Percentiles rank a stretch among this genome's conserved stretches.
Evolutionary conservation across 139 green algal species (phyloP).

Genomic region (Chlorella sorokiniana): DNA sequence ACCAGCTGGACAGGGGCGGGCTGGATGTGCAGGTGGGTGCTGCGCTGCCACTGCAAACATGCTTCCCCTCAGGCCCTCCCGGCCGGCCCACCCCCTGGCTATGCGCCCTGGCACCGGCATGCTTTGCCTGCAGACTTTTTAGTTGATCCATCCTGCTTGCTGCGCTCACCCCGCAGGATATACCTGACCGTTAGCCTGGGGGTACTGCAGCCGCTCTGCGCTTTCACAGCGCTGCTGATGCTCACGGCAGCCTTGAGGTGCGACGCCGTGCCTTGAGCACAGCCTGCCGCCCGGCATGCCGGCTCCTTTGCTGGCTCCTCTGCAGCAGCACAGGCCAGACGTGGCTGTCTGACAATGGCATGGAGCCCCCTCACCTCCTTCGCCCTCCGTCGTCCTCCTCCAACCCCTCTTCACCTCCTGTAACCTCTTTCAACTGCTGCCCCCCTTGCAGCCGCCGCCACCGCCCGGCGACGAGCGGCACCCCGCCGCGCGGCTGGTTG

Average conservation of each 20-base stretch:
- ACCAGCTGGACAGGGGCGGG: slow-evolving; percentile 34
- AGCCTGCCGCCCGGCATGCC: too few species aligned
- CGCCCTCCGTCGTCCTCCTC: neutral
- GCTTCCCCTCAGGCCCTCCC: neutral
- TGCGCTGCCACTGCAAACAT: too few species aligned
- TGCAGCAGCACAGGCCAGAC: too few species aligned
- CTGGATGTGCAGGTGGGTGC: slow-evolving; percentile 31
- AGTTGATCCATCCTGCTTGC: neutral
- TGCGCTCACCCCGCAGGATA: neutral
- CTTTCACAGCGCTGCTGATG: slow-evolving; percentile 31
- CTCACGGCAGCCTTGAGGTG: slow-evolving; percentile 15
- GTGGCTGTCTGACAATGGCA: neutral
- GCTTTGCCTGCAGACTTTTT: neutral
- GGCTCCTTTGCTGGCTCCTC: too few species aligned
- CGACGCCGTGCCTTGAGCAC: too few species aligned
- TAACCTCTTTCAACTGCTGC: too few species aligned
- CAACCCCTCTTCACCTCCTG: too few species aligned
- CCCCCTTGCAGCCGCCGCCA: neutral
- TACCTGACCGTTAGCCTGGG: slow-evolving; percentile 39
- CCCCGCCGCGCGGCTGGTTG: slow-evolving; percentile 8
- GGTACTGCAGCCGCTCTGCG: slow-evolving; percentile 31
- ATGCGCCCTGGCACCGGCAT: neutral
- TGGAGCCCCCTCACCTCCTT: neutral
- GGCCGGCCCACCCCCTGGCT: neutral
- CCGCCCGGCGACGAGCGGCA: neutral